Evolutionary conservation across 371 early-diverging fungal species (phyloP).

Genomic region (Phascolomyces articulosus): DNA sequence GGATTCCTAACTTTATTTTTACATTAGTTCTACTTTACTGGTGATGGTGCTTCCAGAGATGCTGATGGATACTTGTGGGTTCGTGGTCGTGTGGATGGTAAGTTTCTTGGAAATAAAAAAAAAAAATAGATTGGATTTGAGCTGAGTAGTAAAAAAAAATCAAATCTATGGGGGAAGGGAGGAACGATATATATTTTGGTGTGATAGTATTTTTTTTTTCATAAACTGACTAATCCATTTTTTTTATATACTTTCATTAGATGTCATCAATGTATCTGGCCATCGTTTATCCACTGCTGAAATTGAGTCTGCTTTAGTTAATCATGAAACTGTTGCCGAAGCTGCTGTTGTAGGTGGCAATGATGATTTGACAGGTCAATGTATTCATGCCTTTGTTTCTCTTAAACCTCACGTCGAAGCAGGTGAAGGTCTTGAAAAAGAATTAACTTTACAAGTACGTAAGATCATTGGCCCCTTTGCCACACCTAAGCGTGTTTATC

Average conservation of each 20-base stretch:
- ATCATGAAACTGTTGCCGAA: conserved; percentile 84
- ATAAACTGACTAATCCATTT: too few relatives aligned
- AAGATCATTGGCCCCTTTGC: conserved; percentile 95
- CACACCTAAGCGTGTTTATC: conserved; percentile 84
- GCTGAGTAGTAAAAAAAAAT: not conserved
- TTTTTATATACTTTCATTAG: conserved; percentile 10
- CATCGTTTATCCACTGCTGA: conserved; percentile 97
- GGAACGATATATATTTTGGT: too few relatives aligned
- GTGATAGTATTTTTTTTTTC: too few relatives aligned
- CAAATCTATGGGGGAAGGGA: too few relatives aligned
- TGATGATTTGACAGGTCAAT: conserved; percentile 94
- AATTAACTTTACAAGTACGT: conserved; percentile 81
- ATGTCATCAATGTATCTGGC: conserved; percentile 99
- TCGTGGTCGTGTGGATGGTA: conserved; percentile 89
- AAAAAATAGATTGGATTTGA: not conserved
- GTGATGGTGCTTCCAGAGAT: conserved; percentile 92
- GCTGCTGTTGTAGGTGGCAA: conserved; percentile 93
- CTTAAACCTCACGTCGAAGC: conserved; percentile 61
- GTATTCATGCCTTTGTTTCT: conserved; percentile 78
- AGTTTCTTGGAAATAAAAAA: conserved; percentile 3
- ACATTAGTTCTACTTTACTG: conserved; percentile 77
- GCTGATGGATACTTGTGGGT: conserved; percentile 95
- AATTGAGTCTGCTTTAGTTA: conserved; percentile 89
- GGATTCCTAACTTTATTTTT: not conserved
- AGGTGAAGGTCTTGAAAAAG: conserved; percentile 55